Evolutionary conservation across 1,284 basidiomycete species (phyloP).

Genomic region (Paramarasmius palmivorus): DNA sequence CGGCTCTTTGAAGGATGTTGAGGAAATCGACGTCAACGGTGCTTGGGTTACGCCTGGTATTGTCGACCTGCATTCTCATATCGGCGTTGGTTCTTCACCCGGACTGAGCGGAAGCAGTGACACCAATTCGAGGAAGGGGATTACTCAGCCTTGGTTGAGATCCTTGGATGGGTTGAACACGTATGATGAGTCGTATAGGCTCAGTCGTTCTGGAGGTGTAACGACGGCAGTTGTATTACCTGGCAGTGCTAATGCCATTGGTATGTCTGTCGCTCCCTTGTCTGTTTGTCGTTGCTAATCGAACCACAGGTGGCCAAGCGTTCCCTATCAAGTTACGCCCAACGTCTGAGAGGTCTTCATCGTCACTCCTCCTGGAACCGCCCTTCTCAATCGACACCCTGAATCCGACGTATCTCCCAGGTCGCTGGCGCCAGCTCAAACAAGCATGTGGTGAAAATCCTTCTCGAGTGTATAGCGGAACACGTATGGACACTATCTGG

Average conservation of each 20-base stretch:
- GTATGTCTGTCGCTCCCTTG: constrained; percentile 18
- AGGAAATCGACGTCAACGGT: constrained; percentile 11
- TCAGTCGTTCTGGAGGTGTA: constrained; percentile 24
- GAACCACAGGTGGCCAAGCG: constrained; percentile 40
- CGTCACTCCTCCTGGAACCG: constrained; percentile 42
- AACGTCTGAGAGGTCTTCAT: constrained; percentile 37
- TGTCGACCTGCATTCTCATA: constrained; percentile 64
- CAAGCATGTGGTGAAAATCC: constrained; percentile 13
- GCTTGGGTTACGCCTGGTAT: constrained; percentile 27
- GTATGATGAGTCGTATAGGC: constrained; percentile 23
- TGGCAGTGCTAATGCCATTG: constrained; percentile 43
- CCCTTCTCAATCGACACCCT: constrained; percentile 23
- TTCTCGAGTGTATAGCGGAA: constrained; percentile 27
- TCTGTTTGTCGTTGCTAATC: not conserved
- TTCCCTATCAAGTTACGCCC: constrained; percentile 51
- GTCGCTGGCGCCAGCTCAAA: constrained; percentile 10
- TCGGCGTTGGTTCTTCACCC: constrained; percentile 54
- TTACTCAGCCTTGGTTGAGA: constrained; percentile 35
- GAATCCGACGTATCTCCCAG: too few relatives aligned
- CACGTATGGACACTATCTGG: constrained; percentile 63
- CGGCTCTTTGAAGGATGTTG: constrained; percentile 32
- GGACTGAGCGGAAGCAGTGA: constrained; percentile 38
- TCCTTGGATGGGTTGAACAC: constrained; percentile 24
- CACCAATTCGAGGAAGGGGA: constrained; percentile 41
- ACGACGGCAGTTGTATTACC: constrained; percentile 24